A percentile compares a stretch with the other conserved stretches of the same genome.
Conservation (phyloP, 2,329 filamentous ascomycete genomes). For the Sarocladium strictum region DNA sequence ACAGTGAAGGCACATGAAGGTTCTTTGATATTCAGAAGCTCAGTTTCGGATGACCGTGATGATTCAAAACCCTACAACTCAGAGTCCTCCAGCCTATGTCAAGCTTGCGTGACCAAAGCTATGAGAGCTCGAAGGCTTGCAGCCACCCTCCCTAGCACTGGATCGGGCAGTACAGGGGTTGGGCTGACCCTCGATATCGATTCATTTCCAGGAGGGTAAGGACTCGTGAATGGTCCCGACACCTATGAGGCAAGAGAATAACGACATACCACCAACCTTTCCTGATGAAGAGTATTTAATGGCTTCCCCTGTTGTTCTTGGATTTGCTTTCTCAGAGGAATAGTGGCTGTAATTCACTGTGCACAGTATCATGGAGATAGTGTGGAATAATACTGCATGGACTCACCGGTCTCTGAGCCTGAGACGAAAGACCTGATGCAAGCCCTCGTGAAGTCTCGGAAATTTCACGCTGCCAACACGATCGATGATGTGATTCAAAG, state of each 20-base stretch:
- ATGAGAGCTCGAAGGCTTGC: background rate
- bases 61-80: constrained; percentile 30
- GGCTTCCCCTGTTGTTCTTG: constrained; percentile 76
- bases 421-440: constrained; percentile 59
- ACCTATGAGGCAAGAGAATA: constrained; percentile 17
- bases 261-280: constrained; percentile 45
- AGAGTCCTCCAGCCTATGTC: constrained; percentile 23
- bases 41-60: constrained; percentile 40
- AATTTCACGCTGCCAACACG: constrained; percentile 72
- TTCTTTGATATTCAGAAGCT: constrained; percentile 38
- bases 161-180: background rate
- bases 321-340: constrained; percentile 84
- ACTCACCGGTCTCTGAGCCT: constrained; percentile 66
- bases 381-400: constrained; percentile 82
- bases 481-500: constrained; percentile 80
- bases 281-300: constrained; percentile 80
- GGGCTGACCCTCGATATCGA: background rate
- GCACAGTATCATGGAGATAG: constrained; percentile 70
- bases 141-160: background rate
- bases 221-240: constrained; percentile 25
- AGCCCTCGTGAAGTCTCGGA: constrained; percentile 78
- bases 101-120: background rate
- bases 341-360: constrained; percentile 86
- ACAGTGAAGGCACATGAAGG: constrained; percentile 64
- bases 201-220: background rate